These are phyloP conservation scores for Urtica urens DNA, from an alignment of 306 rosid species.

Conservation along the genomic window DNA sequence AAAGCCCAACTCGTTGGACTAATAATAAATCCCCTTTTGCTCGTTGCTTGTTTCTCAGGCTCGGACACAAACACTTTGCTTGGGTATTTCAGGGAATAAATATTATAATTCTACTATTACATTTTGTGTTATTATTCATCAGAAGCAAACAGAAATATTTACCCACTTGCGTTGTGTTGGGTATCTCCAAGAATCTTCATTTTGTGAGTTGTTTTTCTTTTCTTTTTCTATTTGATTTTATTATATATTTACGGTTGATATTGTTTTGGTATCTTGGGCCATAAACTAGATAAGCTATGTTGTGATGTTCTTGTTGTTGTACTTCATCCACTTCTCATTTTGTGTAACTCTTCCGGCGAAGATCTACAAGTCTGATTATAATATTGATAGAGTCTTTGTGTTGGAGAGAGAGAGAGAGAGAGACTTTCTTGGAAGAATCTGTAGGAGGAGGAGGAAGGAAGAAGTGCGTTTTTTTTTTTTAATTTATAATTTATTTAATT, in stretches of 20 bases:
- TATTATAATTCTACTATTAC: too few species aligned
- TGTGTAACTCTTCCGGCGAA: not conserved
- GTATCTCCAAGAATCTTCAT: slow-evolving; percentile 50
- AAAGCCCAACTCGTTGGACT: not conserved
- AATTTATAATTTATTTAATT: too few species aligned
- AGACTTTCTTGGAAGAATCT: slow-evolving; percentile 13
- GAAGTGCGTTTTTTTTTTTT: slow-evolving; percentile 9
- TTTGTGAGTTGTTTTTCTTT: slow-evolving; percentile 11
- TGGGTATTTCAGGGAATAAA: slow-evolving; percentile 1
- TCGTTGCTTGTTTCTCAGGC: slow-evolving; percentile 21
- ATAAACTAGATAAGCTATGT: slow-evolving; percentile 7
- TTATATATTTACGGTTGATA: slow-evolving; percentile 4
- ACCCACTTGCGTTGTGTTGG: slow-evolving; percentile 17
- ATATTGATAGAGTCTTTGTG: not conserved
- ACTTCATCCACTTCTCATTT: not conserved
- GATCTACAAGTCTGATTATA: not conserved
- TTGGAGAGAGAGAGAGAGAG: slow-evolving; percentile 3
- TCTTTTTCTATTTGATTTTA: not conserved
- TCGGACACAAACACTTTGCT: slow-evolving; percentile 9
- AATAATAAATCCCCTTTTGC: slow-evolving; percentile 7
- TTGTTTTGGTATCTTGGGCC: slow-evolving; percentile 12
- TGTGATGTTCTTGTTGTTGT: not conserved
- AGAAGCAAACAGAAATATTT: not conserved
- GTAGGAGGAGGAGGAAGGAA: too few species aligned
- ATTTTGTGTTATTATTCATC: not conserved